Evolutionary conservation across 2,329 filamentous ascomycete genomes (phyloP).

Genomic region (Apiospora sp.): DNA sequence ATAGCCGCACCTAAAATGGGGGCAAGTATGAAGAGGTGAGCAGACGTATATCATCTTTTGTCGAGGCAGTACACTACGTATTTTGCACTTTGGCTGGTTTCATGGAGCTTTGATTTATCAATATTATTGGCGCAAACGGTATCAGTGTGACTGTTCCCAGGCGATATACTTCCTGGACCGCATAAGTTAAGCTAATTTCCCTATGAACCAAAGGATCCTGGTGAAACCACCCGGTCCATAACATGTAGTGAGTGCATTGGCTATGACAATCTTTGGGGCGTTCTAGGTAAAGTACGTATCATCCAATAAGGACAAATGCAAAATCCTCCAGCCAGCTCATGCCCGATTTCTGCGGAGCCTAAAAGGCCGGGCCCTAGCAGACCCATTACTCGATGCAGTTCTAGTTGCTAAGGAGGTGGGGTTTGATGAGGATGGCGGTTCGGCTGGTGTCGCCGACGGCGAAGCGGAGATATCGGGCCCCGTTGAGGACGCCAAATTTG

Average conservation of each 20-base stretch:
- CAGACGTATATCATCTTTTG: neutral
- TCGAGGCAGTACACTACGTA: too few relatives aligned
- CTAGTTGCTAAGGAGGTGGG: neutral
- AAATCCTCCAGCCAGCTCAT: neutral
- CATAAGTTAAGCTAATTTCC: too few relatives aligned
- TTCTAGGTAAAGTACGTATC: neutral
- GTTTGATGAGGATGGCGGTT: neutral
- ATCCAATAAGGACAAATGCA: neutral
- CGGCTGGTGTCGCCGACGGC: neutral
- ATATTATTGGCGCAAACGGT: neutral
- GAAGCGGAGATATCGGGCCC: neutral
- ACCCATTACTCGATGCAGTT: neutral
- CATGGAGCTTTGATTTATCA: too few relatives aligned
- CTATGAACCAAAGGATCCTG: neutral
- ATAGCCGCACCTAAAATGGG: neutral
- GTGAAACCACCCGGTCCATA: neutral
- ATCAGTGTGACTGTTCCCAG: neutral
- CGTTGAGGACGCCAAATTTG: neutral
- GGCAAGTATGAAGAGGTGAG: neutral
- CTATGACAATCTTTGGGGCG: neutral
- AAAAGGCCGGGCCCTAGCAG: neutral
- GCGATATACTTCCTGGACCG: too few relatives aligned
- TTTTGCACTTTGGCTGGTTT: too few relatives aligned
- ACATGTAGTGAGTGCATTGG: neutral
- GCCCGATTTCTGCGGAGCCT: neutral